Percentiles rank a stretch among this genome's conserved stretches.
phyloP scores from a whole-genome alignment of 2,329 filamentous ascomycete species.

The Leptosphaerulina australis region DNA sequence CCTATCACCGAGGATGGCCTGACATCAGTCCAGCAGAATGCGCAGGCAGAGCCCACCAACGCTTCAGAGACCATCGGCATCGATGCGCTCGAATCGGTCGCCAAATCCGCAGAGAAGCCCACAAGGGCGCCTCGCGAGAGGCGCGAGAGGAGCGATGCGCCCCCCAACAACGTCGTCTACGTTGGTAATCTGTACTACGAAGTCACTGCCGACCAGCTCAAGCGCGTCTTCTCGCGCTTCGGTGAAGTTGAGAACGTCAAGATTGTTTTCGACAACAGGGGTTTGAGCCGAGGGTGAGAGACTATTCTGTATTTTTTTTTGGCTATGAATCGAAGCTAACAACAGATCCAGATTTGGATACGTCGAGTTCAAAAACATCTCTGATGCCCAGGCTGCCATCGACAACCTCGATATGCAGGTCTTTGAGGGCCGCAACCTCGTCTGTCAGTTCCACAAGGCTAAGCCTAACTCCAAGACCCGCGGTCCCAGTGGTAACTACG shows the following conservation, averaged over 20 bases:
- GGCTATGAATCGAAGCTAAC: constrained; percentile 16
- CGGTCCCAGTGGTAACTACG: constrained; percentile 1
- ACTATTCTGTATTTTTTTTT: neutral
- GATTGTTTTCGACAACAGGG: constrained; percentile 66
- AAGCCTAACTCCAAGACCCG: constrained; percentile 23
- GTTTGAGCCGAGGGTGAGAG: constrained; percentile 72
- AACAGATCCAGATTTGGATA: constrained; percentile 66
- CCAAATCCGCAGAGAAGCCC: neutral
- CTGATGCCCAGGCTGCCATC: constrained; percentile 63
- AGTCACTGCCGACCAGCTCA: constrained; percentile 65
- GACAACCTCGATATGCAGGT: constrained; percentile 63
- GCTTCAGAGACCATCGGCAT: constrained; percentile 35
- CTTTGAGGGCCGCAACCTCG: constrained; percentile 68
- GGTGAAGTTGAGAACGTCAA: constrained; percentile 60
- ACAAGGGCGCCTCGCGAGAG: constrained; percentile 8
- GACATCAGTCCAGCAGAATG: constrained; percentile 32
- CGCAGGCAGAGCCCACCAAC: constrained; percentile 33
- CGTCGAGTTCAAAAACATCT: constrained; percentile 62
- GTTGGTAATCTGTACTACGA: constrained; percentile 75
- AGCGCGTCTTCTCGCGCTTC: constrained; percentile 64
- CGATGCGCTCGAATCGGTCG: constrained; percentile 32
- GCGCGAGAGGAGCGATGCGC: constrained; percentile 7
- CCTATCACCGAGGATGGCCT: constrained; percentile 44
- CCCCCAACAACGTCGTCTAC: constrained; percentile 58
- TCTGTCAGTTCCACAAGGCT: constrained; percentile 63